phyloP scores from a whole-genome alignment of 495 filamentous ascomycete genomes.

The Clavariopsis aquatica region DNA sequence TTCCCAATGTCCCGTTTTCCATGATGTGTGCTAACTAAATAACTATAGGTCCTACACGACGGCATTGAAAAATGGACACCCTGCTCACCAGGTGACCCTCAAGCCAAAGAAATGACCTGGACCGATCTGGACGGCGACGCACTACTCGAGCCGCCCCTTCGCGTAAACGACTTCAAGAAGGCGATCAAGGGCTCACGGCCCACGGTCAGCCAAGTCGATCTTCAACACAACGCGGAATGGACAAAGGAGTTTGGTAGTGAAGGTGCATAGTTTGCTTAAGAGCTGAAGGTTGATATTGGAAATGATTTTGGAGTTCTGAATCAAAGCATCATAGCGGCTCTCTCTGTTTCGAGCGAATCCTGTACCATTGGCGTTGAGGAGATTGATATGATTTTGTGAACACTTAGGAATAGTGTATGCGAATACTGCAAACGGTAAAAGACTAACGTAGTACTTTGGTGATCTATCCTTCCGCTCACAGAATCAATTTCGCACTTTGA shows the following conservation, averaged over 20 bases:
- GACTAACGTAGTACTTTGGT: neutral
- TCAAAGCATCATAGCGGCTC: constrained; percentile 9
- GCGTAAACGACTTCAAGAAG: constrained; percentile 90
- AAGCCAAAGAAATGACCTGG: constrained; percentile 92
- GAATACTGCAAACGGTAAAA: neutral
- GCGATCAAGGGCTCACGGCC: constrained; percentile 84
- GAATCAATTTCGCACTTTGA: too few species aligned
- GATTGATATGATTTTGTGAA: neutral
- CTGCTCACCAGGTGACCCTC: constrained; percentile 86
- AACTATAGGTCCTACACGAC: constrained; percentile 64
- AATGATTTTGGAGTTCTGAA: constrained; percentile 2
- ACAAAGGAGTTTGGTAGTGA: constrained; percentile 97
- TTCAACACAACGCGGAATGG: constrained; percentile 86
- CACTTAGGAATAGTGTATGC: neutral
- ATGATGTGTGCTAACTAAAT: neutral
- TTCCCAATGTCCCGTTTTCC: neutral
- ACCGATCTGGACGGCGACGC: constrained; percentile 77
- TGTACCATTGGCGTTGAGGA: neutral
- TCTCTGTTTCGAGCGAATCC: constrained; percentile 2
- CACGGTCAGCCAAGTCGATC: constrained; percentile 83
- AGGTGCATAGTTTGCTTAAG: constrained; percentile 54
- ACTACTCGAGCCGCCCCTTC: constrained; percentile 81
- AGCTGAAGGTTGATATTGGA: neutral
- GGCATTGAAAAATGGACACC: constrained; percentile 80
- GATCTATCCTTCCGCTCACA: constrained; percentile 3